Evolutionary conservation across 2,329 filamentous ascomycete species (phyloP), one percentile per base, ranked within the genome.

Genomic region (Madurella fahalii): DNA sequence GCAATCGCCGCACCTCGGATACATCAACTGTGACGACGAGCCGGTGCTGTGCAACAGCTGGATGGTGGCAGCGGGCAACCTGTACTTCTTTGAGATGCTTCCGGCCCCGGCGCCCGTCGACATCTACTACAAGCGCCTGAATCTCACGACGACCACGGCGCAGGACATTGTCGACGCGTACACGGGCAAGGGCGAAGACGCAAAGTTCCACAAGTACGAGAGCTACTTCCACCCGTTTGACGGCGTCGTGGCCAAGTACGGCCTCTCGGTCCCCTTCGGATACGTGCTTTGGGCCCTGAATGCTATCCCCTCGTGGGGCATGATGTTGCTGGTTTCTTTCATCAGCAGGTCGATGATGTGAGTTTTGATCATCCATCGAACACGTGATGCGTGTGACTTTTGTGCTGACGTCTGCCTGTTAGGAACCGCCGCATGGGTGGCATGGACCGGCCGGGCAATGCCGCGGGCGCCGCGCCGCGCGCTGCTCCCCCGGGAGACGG

Each of bases 221-320:
- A 85, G 87, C 49, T 76, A 78, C 67, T 90, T 88, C 77, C 89
- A 93, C 70, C 89, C 89, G 58, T 87, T 90, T 67, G 81, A 89
- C 65, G 87, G 89, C 58, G 72, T 74, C 58, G 72, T 88, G 41
- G 83, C 82, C 56, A 72, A 87, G 74, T 78, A 81, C 60, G 78
- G 80, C 60, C 64, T 90, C 31, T 75, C 80, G 32, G 71, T 87
- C 50, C 85, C 86, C 40, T 71, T 86, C 42, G 89, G 79, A 54
- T 91, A 89, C 67, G 62, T 80, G 49, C 76, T 90, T 63, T 90
- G 83, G 81, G 77, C 76, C 61, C 83, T 88, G 65, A 77, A 79
- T 64, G 72, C 86, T 47, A 72, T 90, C 55, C 81, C 88, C 54
- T 84, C 85, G 75, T 93, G 89, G 89, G 72, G 83, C 52, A 84